Conservation (phyloP, 495 filamentous ascomycete species). For the Xeromyces bisporus region DNA sequence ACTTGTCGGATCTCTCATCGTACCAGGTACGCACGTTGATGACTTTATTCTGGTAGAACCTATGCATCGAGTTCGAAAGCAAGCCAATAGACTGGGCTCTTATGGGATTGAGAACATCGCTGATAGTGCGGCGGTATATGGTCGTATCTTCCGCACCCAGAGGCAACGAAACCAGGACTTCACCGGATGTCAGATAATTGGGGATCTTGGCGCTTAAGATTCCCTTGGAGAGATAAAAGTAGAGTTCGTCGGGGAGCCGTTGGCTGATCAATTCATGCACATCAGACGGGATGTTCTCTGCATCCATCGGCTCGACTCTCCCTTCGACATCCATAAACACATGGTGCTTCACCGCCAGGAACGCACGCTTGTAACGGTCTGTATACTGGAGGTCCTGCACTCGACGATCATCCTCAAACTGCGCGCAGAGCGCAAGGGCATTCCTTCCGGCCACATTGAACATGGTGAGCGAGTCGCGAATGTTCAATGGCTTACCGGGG, state of each 20-base stretch:
- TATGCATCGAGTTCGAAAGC: conserved; percentile 57
- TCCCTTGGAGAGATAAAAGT: conserved; percentile 75
- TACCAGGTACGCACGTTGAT: conserved; percentile 76
- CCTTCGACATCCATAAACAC: conserved; percentile 62
- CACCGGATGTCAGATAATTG: conserved; percentile 61
- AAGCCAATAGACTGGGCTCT: conserved; percentile 60
- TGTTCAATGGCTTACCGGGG: conserved; percentile 27
- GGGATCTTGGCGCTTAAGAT: conserved; percentile 64
- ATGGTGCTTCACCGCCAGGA: conserved; percentile 75
- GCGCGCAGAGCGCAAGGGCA: conserved; percentile 46
- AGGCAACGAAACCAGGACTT: conserved; percentile 57
- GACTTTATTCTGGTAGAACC: conserved; percentile 60
- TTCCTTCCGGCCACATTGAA: conserved; percentile 46
- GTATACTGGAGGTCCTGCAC: conserved; percentile 56
- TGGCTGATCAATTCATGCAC: conserved; percentile 78
- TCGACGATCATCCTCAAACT: conserved; percentile 55
- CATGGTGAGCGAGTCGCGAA: conserved; percentile 55
- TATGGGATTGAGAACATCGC: conserved; percentile 49
- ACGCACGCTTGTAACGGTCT: conserved; percentile 67
- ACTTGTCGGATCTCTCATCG: conserved; percentile 45
- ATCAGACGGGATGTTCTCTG: conserved; percentile 54
- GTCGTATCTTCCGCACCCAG: conserved; percentile 64
- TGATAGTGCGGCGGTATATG: conserved; percentile 66
- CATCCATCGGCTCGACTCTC: conserved; percentile 52
- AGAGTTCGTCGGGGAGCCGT: conserved; percentile 79